Evolutionary conservation across 2,329 filamentous ascomycete genomes (phyloP), one percentile per base, ranked within the genome.

Genomic region (Capronia americana): DNA sequence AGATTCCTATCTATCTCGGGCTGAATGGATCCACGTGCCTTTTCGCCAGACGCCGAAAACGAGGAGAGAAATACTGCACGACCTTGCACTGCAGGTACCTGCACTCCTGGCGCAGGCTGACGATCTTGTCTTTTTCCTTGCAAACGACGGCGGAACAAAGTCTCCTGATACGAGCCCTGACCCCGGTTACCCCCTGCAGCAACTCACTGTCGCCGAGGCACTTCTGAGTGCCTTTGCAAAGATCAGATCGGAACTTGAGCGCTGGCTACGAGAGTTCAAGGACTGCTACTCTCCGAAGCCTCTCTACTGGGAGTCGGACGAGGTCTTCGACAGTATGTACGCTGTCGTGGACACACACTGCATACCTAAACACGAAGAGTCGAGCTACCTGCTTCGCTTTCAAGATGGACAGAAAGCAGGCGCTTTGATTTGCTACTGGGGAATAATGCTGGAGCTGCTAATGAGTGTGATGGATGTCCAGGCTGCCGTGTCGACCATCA

Each of bases 401-500:
- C 46, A 17, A 10, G 58, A 61, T 20, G 58, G 58, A 3, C 58
- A 61, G 17, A 61, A 61, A 38, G 58, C 58, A 10, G 58, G 58
- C 23, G 20, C 32, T 12, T 20, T 61, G 20, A 44, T 55, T 7
- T 44, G 7, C 30, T 61, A 61, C 32, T 61, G 58, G 58, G 46
- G 46, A 46, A 23, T 55, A 6, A 54, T 53, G 30, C 58, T 61
- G 6, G 58, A 61, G 24, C n/a, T 61, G 11, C 48, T 61, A 1
- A 55, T 55, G 58, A 55, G 48, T 32, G 17, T 55, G 20, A 44
- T 55, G 20, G 58, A 61, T 32, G 48, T 61, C n/a, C 46, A 61
- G 24, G 24, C 26, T 17, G 32, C 46, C n/a, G 44, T 51, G 2
- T 28, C 26, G 41, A 34, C 26, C 2, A 14, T 59, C 7, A 1